Conservation (phyloP, 2,329 filamentous ascomycete species). For the Ophiostoma triangulosporum region DNA sequence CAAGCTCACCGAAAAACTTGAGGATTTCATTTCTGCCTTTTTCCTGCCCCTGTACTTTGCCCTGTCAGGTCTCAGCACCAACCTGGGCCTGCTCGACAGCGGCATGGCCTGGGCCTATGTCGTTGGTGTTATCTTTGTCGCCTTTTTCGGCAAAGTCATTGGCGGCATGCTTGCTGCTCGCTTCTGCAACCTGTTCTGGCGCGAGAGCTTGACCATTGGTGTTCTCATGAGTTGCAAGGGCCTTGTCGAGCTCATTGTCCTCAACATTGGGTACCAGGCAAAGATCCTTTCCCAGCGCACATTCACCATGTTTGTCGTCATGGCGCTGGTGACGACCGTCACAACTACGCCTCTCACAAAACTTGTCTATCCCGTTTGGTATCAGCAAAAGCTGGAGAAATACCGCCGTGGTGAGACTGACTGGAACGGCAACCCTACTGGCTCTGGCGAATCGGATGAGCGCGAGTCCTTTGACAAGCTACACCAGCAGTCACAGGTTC, state of each 20-base stretch:
- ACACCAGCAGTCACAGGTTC: conserved; percentile 31
- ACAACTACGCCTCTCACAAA: conserved; percentile 65
- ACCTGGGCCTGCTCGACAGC: conserved; percentile 69
- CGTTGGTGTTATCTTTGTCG: conserved; percentile 64
- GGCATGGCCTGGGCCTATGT: conserved; percentile 86
- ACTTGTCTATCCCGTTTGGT: conserved; percentile 56
- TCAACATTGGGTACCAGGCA: conserved; percentile 64
- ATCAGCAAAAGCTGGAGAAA: conserved; percentile 36
- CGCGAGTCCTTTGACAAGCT: conserved; percentile 19
- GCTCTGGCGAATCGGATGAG: conserved; percentile 17
- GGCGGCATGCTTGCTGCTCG: conserved; percentile 71
- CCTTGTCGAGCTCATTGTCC: conserved; percentile 84
- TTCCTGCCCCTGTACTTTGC: conserved; percentile 91
- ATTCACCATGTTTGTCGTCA: conserved; percentile 90
- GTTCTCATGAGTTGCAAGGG: conserved; percentile 95
- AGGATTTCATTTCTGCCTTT: conserved; percentile 73
- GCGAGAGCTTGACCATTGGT: conserved; percentile 79
- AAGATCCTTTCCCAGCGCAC: conserved; percentile 67
- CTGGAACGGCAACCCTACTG: conserved; percentile 47
- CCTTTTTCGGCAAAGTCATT: conserved; percentile 73
- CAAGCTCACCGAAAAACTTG: conserved; percentile 84
- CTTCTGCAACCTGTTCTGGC: conserved; percentile 68
- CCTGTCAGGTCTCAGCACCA: conserved; percentile 75
- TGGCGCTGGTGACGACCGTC: conserved; percentile 80
- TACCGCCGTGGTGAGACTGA: conserved; percentile 77